Conservation (phyloP, 257 asterid genomes). For the Paraleonurus japonicus region DNA sequence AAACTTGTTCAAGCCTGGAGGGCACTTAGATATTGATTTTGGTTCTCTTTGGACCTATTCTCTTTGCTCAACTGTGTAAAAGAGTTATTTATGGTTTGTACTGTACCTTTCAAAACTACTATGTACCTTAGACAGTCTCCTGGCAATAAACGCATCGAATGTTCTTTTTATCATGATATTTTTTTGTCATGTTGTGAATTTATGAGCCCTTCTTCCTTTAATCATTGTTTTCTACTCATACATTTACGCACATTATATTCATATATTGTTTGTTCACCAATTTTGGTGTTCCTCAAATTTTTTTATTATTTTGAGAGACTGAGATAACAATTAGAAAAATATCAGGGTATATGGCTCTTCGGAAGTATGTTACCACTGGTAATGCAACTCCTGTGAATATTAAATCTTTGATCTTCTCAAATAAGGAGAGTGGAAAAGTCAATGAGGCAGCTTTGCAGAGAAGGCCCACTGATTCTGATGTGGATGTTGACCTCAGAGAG, state of each 20-base stretch:
- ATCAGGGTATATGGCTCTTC: slow-evolving; percentile 84
- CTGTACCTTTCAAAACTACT: slow-evolving; percentile 14
- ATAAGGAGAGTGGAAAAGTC: slow-evolving; percentile 64
- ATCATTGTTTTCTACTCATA: not conserved
- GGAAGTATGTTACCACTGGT: slow-evolving; percentile 59
- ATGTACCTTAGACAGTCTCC: not conserved
- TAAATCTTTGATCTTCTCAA: slow-evolving; percentile 62
- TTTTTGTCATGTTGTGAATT: not conserved
- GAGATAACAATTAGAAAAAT: slow-evolving; percentile 19
- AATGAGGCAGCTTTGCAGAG: slow-evolving; percentile 49
- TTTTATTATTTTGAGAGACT: slow-evolving; percentile 9
- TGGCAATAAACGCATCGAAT: not conserved
- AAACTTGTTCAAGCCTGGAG: not conserved
- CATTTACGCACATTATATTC: not conserved
- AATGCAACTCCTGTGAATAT: slow-evolving; percentile 57
- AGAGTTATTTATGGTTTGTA: not conserved
- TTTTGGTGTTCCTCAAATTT: not conserved
- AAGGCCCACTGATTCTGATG: slow-evolving; percentile 53
- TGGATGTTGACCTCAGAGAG: slow-evolving; percentile 84
- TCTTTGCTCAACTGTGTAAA: not conserved
- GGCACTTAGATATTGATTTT: not conserved
- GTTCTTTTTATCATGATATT: not conserved
- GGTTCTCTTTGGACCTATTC: not conserved
- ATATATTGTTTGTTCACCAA: not conserved
- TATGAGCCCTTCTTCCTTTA: not conserved